A percentile compares a stretch with the other conserved stretches of the same genome.
Conservation (phyloP, 2,329 filamentous ascomycete species). For the Trichoderma sp. region DNA sequence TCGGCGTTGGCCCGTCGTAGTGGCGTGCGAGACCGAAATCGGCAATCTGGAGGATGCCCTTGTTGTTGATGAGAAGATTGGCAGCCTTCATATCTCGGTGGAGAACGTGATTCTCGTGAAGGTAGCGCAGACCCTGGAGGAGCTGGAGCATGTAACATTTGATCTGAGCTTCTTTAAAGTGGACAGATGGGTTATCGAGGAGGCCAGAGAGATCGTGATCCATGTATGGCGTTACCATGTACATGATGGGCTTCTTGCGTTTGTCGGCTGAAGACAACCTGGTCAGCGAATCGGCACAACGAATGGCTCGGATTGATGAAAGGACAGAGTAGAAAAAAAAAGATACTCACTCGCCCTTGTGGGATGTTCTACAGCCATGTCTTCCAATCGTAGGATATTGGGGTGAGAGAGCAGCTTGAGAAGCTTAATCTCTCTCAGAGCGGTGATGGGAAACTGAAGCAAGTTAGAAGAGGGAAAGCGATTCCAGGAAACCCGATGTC, state of each 20-base stretch:
- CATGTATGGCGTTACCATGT: conserved; percentile 99
- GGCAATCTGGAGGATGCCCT: conserved; percentile 90
- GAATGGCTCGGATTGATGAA: too few species aligned
- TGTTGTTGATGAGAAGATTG: conserved; percentile 94
- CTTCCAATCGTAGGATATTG: conserved; percentile 84
- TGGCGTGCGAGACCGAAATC: conserved; percentile 95
- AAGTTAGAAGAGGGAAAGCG: conserved; percentile 30
- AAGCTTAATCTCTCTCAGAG: conserved; percentile 95
- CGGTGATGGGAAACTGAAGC: conserved; percentile 90
- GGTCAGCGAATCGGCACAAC: not conserved
- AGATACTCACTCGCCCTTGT: conserved; percentile 59
- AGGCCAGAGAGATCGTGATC: conserved; percentile 97
- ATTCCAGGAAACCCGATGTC: conserved; percentile 5
- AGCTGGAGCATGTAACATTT: conserved; percentile 98
- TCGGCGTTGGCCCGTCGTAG: conserved; percentile 83
- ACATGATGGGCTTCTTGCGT: conserved; percentile 83
- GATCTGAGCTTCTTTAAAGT: conserved; percentile 86
- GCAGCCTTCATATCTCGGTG: conserved; percentile 99
- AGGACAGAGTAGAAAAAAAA: not conserved
- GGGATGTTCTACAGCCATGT: conserved; percentile 90
- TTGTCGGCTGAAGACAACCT: conserved; percentile 62
- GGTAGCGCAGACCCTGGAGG: conserved; percentile 83
- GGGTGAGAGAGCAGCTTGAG: conserved; percentile 91
- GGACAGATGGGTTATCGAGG: conserved; percentile 89
- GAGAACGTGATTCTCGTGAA: conserved; percentile 87